Percentiles rank a stretch among this genome's conserved stretches.
Evolutionary conservation across 2,329 filamentous ascomycete genomes (phyloP).

Genomic region (Ceratocystis albifundus): DNA sequence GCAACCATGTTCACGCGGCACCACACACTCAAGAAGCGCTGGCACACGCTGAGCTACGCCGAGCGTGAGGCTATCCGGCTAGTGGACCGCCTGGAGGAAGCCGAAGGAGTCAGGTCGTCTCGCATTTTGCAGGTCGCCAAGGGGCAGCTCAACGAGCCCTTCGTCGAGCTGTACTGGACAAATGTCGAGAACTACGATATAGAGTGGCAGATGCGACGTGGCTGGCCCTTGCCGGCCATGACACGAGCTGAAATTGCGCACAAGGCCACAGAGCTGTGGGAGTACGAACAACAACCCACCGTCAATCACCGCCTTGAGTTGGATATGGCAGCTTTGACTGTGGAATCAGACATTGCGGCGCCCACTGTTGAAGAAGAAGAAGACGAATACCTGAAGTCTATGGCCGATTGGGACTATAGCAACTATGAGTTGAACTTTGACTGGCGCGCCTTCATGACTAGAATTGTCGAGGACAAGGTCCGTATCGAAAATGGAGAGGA

Average conservation of each 20-base stretch:
- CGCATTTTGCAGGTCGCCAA: slow-evolving; percentile 6
- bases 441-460: not conserved
- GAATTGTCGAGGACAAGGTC: not conserved
- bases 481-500: not conserved
- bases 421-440: slow-evolving; percentile 15
- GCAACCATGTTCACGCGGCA: slow-evolving; percentile 35
- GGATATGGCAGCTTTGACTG: not conserved
- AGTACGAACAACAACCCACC: slow-evolving; percentile 20
- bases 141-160: not conserved
- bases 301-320: slow-evolving; percentile 6
- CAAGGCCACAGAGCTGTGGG: slow-evolving; percentile 13
- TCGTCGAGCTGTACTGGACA: slow-evolving; percentile 16
- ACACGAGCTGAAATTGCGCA: slow-evolving; percentile 16
- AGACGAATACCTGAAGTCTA: slow-evolving; percentile 27
- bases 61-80: slow-evolving; percentile 32
- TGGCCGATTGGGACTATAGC: slow-evolving; percentile 25
- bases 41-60: slow-evolving; percentile 31
- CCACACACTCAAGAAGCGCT: slow-evolving; percentile 38
- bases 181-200: slow-evolving; percentile 22
- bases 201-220: slow-evolving; percentile 22
- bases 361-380: slow-evolving; percentile 24
- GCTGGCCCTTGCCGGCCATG: slow-evolving; percentile 15
- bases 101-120: slow-evolving; percentile 26
- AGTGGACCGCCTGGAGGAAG: slow-evolving; percentile 26
- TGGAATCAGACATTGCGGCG: slow-evolving; percentile 11